These are phyloP conservation scores for Blumeria graminis DNA, from an alignment of 2,329 filamentous ascomycete genomes.

Conservation along the genomic window DNA sequence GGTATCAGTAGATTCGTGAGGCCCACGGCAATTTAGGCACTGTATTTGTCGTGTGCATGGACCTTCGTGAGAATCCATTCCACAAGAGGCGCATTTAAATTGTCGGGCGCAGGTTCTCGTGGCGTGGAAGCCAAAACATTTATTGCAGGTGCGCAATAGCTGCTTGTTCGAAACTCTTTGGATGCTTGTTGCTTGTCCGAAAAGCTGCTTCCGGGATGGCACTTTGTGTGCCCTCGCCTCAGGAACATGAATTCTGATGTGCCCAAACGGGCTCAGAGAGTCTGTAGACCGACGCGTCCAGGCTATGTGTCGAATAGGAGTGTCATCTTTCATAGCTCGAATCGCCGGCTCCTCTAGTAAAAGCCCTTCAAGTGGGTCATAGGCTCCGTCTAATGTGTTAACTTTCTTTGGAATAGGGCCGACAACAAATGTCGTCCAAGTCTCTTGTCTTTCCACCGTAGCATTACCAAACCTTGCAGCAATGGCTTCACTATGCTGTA, in stretches of 20 bases:
- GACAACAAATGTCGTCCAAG: background rate
- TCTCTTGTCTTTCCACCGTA: background rate
- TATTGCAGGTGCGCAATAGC: background rate
- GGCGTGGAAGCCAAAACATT: background rate
- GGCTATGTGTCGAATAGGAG: background rate
- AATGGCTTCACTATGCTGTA: background rate
- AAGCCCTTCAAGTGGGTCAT: background rate
- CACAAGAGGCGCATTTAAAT: background rate
- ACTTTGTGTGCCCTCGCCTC: background rate
- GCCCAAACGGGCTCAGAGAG: background rate
- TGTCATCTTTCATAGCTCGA: background rate
- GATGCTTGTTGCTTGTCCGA: background rate
- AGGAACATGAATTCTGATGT: background rate
- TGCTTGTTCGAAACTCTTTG: background rate
- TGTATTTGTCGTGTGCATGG: background rate
- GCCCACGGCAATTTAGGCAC: background rate
- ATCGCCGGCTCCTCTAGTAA: background rate
- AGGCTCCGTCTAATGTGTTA: background rate
- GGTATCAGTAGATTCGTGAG: background rate
- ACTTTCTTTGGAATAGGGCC: background rate
- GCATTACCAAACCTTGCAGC: background rate
- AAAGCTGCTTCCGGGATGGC: background rate
- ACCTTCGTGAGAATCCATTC: background rate
- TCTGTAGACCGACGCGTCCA: background rate
- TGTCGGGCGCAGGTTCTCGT: background rate